phyloP scores from a whole-genome alignment of 345 rosid species.

The Citrus inodora region DNA sequence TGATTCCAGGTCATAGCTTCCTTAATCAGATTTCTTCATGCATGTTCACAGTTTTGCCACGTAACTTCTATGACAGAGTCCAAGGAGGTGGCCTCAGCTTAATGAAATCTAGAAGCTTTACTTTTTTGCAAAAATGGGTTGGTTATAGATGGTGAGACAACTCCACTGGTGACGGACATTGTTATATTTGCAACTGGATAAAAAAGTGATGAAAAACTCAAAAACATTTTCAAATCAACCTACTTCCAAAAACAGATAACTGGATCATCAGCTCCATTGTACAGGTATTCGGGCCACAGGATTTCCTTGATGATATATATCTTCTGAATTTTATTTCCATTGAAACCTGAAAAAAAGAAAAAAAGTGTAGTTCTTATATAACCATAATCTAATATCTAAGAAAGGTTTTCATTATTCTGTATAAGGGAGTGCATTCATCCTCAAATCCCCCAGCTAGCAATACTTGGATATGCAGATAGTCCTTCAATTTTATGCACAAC shows the following conservation, averaged over 20 bases:
- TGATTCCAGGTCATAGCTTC: constrained; percentile 27
- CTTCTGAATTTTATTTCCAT: background rate
- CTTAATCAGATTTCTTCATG: constrained; percentile 20
- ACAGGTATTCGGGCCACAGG: constrained; percentile 12
- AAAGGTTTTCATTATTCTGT: background rate
- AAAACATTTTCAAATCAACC: constrained; percentile 23
- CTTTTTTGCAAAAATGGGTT: constrained; percentile 29
- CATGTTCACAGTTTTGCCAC: constrained; percentile 23
- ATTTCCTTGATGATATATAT: background rate
- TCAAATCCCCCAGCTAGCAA: constrained; percentile 35
- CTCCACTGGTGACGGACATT: constrained; percentile 10
- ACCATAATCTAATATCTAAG: background rate
- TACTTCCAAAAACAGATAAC: constrained; percentile 22
- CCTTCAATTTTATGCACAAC: constrained; percentile 20
- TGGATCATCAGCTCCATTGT: constrained; percentile 30
- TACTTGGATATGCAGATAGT: constrained; percentile 34
- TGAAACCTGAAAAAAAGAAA: background rate
- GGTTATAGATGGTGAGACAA: constrained; percentile 12
- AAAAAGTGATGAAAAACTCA: constrained; percentile 27
- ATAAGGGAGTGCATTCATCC: constrained; percentile 40
- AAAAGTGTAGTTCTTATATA: no score
- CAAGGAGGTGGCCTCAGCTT: constrained; percentile 31
- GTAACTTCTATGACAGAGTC: constrained; percentile 24
- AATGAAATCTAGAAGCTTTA: constrained; percentile 19
- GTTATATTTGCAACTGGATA: constrained; percentile 40